A percentile compares a stretch with the other conserved stretches of the same genome.
Conservation (phyloP, 805 yeast genomes). For the Candida easanensis region DNA sequence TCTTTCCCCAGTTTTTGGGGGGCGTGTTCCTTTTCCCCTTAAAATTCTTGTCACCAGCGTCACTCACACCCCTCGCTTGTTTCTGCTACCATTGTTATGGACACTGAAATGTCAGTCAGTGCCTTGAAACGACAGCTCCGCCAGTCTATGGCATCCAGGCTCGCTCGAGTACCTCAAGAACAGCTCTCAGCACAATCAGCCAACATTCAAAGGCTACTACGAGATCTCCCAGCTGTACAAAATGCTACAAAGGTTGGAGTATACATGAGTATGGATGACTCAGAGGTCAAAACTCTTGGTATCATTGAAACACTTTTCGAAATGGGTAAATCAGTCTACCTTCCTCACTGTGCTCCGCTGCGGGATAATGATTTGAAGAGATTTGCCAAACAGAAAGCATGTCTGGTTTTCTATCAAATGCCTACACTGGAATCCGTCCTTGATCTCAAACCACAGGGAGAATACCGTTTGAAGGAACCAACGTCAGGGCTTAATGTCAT, state of each 20-base stretch:
- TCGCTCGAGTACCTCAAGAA: slow-evolving; percentile 18
- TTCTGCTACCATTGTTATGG: too few relatives aligned
- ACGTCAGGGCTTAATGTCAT: slow-evolving; percentile 29
- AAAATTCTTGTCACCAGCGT: too few relatives aligned
- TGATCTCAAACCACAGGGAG: slow-evolving; percentile 61
- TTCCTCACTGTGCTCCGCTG: slow-evolving; percentile 48
- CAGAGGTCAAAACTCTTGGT: slow-evolving; percentile 62
- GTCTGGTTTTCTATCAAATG: slow-evolving; percentile 57
- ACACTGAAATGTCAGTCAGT: slow-evolving; percentile 1
- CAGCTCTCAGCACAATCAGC: slow-evolving; percentile 28
- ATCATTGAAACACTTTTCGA: slow-evolving; percentile 53
- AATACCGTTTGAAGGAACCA: slow-evolving; percentile 70
- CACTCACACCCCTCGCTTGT: too few relatives aligned
- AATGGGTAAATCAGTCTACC: slow-evolving; percentile 48
- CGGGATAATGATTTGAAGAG: slow-evolving; percentile 27
- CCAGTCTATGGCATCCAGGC: slow-evolving; percentile 16
- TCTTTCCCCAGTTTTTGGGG: too few relatives aligned
- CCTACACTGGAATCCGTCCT: slow-evolving; percentile 39
- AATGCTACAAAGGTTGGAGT: slow-evolving; percentile 53
- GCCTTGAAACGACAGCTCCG: slow-evolving; percentile 25
- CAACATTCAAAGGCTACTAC: slow-evolving; percentile 17
- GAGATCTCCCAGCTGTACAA: slow-evolving; percentile 34
- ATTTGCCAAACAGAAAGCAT: slow-evolving; percentile 32
- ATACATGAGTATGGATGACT: slow-evolving; percentile 72
- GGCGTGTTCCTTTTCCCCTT: too few relatives aligned